Evolutionary conservation across 495 filamentous ascomycete genomes (phyloP), one percentile per base, ranked within the genome.

Genomic region (Cryomyces minteri): DNA sequence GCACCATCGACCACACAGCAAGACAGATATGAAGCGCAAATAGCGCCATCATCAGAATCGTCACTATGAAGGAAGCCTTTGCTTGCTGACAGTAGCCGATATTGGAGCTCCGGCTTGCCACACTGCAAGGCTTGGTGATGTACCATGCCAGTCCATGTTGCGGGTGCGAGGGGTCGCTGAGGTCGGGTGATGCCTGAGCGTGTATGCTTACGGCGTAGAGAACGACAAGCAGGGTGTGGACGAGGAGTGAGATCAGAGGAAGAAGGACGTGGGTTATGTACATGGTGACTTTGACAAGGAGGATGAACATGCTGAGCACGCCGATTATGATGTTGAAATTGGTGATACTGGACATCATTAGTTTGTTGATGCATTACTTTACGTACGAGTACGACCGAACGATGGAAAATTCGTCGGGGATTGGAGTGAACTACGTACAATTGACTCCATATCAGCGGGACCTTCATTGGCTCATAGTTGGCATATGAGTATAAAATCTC

Each of bases 271-370:
- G 73, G 62, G 87, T 72, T 49, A 83, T 67, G 63, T 76, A 80
- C 43, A 79, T 65, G 31, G 82, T 76, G 51, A 65, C 63, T 62
- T 80, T 80, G 51, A 63, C 63, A 30, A 83, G 70, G 47, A 80
- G 68, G 54, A 79, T 55, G 65, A 83, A 83, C 53, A 76, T 72
- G 44, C 67, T 77, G 48, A 93, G 61, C 49, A 94, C 77, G 41
- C 82, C 74, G 54, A 93, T 76, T 45, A 84, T 79, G 48, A 93
- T 74, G 58, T 92, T 88, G 64, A 67, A 94, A 43, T 80, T 67
- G 43, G 82, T 87, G 37, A 84, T 61, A 54, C 86, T 94, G 61
- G 32, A 12, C 4, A 14, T 36, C 9, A 29, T 40, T 51, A 41
- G 37, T 32, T 30, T 12, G 32, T 5, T 32, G 14, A 32, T 34